Evolutionary conservation across 176 grass and related monocot species (phyloP).

Genomic region (Saccharum spontaneum): DNA sequence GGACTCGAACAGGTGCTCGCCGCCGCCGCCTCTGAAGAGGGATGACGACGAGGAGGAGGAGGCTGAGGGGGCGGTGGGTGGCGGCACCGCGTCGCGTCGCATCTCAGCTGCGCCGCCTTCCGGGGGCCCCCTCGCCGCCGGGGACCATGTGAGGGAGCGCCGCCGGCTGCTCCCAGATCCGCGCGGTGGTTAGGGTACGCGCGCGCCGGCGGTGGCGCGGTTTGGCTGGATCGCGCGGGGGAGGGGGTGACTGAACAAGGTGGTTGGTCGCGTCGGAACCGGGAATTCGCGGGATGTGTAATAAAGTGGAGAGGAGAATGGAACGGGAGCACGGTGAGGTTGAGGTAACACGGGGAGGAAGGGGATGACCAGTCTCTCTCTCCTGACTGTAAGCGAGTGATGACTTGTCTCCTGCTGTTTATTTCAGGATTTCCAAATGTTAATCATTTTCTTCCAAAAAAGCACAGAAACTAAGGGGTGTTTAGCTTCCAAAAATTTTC

Average conservation of each 20-base stretch:
- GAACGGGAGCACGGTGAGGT: not conserved
- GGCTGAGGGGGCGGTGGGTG: slow-evolving; percentile 19
- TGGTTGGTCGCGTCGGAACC: slow-evolving; percentile 28
- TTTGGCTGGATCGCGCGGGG: slow-evolving; percentile 28
- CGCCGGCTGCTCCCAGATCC: slow-evolving; percentile 47
- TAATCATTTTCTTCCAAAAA: no score
- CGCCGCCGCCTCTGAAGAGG: slow-evolving; percentile 54
- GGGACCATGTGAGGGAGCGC: slow-evolving; percentile 53
- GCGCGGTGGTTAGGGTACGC: slow-evolving; percentile 9
- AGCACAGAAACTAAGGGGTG: no score
- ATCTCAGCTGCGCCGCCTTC: slow-evolving; percentile 57
- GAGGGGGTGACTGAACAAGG: slow-evolving; percentile 10
- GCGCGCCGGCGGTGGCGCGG: slow-evolving; percentile 37
- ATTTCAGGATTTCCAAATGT: no score
- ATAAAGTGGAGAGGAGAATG: slow-evolving; percentile 14
- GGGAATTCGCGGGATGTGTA: slow-evolving; percentile 23
- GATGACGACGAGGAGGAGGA: slow-evolving; percentile 17
- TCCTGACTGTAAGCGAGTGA: no score
- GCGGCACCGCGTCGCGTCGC: slow-evolving; percentile 51
- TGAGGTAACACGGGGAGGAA: not conserved
- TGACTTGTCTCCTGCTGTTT: no score
- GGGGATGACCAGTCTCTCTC: not conserved
- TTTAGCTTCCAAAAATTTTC: no score
- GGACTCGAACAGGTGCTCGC: slow-evolving; percentile 58
- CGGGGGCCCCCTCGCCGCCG: slow-evolving; percentile 28